A percentile compares a stretch with the other conserved stretches of the same genome.
Evolutionary conservation across 345 rosid species (phyloP).

Genomic region (Ceriops tagal): DNA sequence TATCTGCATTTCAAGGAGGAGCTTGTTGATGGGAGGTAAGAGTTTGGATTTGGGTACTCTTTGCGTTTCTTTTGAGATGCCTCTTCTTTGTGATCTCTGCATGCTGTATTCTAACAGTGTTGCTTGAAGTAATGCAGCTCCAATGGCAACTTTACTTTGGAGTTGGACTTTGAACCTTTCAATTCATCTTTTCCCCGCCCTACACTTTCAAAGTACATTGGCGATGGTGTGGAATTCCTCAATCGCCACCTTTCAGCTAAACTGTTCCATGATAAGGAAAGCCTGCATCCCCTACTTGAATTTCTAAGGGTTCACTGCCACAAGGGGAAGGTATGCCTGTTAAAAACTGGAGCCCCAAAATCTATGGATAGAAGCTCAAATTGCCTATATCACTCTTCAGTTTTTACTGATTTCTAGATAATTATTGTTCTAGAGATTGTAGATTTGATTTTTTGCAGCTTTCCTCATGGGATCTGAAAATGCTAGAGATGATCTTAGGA

Average conservation of each 20-base stretch:
- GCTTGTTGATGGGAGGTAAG: constrained; percentile 86
- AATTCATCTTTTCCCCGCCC: constrained; percentile 86
- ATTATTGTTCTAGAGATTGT: too few species aligned
- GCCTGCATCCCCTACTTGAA: constrained; percentile 83
- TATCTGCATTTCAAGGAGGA: constrained; percentile 94
- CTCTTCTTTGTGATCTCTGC: not conserved
- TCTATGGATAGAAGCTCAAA: not conserved
- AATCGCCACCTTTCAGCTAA: constrained; percentile 94
- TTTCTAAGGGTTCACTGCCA: constrained; percentile 81
- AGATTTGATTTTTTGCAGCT: too few species aligned
- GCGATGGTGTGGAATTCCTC: constrained; percentile 96
- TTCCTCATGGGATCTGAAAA: not conserved
- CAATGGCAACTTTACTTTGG: constrained; percentile 81
- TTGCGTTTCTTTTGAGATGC: not conserved
- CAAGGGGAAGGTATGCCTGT: constrained; percentile 61
- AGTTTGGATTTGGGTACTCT: not conserved
- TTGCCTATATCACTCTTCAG: not conserved
- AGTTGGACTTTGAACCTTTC: constrained; percentile 95
- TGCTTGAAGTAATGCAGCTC: constrained; percentile 33
- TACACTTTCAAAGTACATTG: constrained; percentile 78
- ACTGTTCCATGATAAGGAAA: constrained; percentile 93
- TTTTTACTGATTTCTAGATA: too few species aligned
- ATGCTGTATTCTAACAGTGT: not conserved
- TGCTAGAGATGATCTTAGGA: not conserved
- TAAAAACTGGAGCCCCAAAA: not conserved